Conservation (phyloP, 306 rosid genomes). For the Lupinus albus region DNA sequence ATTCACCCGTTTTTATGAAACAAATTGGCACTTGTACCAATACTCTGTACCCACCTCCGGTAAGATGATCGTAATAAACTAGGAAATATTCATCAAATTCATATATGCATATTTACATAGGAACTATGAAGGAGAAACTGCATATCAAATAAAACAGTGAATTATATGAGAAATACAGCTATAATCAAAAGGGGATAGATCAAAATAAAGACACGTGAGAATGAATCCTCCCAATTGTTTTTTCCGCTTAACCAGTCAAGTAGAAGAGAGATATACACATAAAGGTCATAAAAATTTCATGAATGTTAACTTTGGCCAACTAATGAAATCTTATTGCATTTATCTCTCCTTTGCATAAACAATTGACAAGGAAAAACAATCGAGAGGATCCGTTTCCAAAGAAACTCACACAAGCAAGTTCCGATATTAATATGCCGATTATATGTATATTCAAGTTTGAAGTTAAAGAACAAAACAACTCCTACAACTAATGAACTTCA, state of each 20-base stretch:
- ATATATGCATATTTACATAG: not conserved
- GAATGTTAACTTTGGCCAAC: too few relatives aligned
- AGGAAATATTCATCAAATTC: constrained; percentile 28
- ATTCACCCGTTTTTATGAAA: not conserved
- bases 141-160: constrained; percentile 16
- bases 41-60: constrained; percentile 6
- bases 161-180: not conserved
- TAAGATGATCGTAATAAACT: constrained; percentile 16
- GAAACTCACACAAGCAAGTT: not conserved
- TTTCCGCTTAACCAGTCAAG: too few relatives aligned
- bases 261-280: too few relatives aligned
- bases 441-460: too few relatives aligned
- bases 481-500: not conserved
- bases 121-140: not conserved
- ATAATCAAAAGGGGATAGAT: not conserved
- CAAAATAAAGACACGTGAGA: not conserved
- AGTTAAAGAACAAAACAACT: too few relatives aligned
- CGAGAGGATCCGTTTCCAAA: too few relatives aligned
- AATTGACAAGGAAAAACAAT: too few relatives aligned
- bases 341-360: too few relatives aligned
- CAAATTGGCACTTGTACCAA: constrained; percentile 8
- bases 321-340: too few relatives aligned
- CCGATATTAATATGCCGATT: not conserved
- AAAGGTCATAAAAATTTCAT: too few relatives aligned
- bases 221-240: too few relatives aligned